Base-by-base conservation (phyloP, 2,329 filamentous ascomycete genomes). In the Metarhizium album region DNA sequence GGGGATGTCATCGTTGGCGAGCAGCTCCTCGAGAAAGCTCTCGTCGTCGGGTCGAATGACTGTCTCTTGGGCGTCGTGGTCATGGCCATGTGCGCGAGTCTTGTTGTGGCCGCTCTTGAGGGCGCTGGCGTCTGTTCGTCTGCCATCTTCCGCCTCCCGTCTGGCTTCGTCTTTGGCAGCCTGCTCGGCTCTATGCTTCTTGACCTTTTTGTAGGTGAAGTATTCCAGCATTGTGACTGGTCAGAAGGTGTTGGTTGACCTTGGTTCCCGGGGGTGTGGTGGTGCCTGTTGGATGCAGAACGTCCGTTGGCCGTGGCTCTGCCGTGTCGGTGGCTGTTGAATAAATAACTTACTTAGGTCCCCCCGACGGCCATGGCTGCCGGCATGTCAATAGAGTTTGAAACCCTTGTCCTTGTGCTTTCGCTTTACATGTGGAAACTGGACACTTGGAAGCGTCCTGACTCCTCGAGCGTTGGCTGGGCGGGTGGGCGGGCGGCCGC, bases 181-280 rank as follows among this genome's bases (percentile, higher is more conserved):
- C 53, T 79, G 76, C 52, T 79, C 71, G 2, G 69, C 73, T 58
- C 71, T 74, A 62, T 76, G 67, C 65, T 83, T 80, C 68, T 82
- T 83, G 60, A 74, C 68, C 63, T 82, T 84, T 63, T 78, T 83
- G 69, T 75, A 78, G 35, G 72, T 68, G 57, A 84, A 76, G 64
- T 80, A 83, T 64, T 84, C 79, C 54, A 84, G 61, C 82, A 84
- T 84, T 46, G 55, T 69, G 60, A 46, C 22, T 16, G n/a, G n/a
- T n/a, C n/a, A n/a, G n/a, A n/a, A n/a, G n/a, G n/a, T 29, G 27
- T 8, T 29, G 27, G 27, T 9, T 6, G 27, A 6, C 11, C 7
- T 29, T 29, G 27, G 5, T 29, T 29, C 27, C 27, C 27, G 27
- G 27, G 27, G 27, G 27, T 6, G 2, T 29, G 27, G 27, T 6